phyloP scores from a whole-genome alignment of 1,284 basidiomycete species.

The Fomitopsis pinicola region DNA sequence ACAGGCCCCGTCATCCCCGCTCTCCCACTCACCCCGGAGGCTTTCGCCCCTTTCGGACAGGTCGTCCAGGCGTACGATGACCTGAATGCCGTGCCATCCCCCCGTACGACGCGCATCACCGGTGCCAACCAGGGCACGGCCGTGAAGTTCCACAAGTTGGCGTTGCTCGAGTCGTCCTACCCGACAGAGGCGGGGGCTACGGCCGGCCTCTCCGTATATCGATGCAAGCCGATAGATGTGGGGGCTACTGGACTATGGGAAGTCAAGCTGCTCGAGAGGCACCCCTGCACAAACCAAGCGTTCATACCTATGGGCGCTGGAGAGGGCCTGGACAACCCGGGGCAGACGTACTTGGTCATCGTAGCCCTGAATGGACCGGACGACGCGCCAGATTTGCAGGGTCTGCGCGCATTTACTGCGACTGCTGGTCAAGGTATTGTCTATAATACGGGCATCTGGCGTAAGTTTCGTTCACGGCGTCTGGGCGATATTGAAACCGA shows the following conservation, averaged over 20 bases:
- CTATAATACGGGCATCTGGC: slow-evolving; percentile 83
- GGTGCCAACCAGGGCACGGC: slow-evolving; percentile 87
- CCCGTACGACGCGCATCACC: slow-evolving; percentile 64
- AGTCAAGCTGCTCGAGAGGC: slow-evolving; percentile 68
- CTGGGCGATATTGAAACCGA: slow-evolving; percentile 1
- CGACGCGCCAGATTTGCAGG: slow-evolving; percentile 72
- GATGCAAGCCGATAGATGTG: slow-evolving; percentile 59
- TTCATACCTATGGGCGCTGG: slow-evolving; percentile 83
- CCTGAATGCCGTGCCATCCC: slow-evolving; percentile 51
- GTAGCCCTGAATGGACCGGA: slow-evolving; percentile 75
- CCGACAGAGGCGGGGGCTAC: slow-evolving; percentile 50
- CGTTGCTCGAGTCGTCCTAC: slow-evolving; percentile 64
- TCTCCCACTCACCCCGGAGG: slow-evolving; percentile 77
- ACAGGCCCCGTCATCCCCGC: slow-evolving; percentile 48
- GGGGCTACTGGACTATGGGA: slow-evolving; percentile 43
- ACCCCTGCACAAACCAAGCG: slow-evolving; percentile 78
- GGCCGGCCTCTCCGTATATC: slow-evolving; percentile 68
- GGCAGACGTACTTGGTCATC: slow-evolving; percentile 71
- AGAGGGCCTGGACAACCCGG: slow-evolving; percentile 43
- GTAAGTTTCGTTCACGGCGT: slow-evolving; percentile 34
- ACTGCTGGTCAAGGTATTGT: slow-evolving; percentile 78
- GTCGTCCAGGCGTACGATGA: slow-evolving; percentile 83
- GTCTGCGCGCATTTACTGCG: slow-evolving; percentile 78
- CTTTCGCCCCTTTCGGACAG: slow-evolving; percentile 79
- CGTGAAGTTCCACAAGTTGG: slow-evolving; percentile 85